Evolutionary conservation across 2,329 filamentous ascomycete species (phyloP), one percentile per base, ranked within the genome.

Genomic region (Aspergillus aculeatus): DNA sequence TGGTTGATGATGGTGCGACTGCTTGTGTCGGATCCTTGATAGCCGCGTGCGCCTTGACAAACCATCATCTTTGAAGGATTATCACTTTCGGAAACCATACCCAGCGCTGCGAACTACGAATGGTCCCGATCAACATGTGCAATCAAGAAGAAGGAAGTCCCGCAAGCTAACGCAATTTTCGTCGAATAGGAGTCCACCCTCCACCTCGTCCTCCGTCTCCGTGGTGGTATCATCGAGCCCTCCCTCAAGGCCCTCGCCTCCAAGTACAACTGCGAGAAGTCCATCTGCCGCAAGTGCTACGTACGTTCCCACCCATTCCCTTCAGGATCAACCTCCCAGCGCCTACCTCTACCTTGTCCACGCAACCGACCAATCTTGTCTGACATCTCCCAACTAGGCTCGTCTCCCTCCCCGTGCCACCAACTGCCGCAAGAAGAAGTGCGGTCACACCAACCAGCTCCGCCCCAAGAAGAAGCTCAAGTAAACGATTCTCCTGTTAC

Each of bases 401-500:
- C 93, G 94, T 81, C 92, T 98, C 68, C 94, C 94, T 71, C 94
- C 94, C 73, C 92, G 95, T 88, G 95, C 95, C 76, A 97, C 94
- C 87, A 99, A 99, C 91, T 99, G 95, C 91, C 88, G 93, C 78
- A 98, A 98, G 92, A 93, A 93, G 86, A 98, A 98, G 89, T 98
- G 94, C 84, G 95, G 94, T 68, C 95, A 98, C 90, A 96, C 90
- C 85, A 98, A 98, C 91, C 95, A 99, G 89, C 91, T 99, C 81
- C 92, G 95, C 84, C 95, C 95, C 82, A 99, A 99, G 94, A 99
- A 99, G 93, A 99, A 99, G 94, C 88, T 96, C 81, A 96, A 97
- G 85, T 94, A 89, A 64, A 71, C 72, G 71, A 75, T 66, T 73
- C 68, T 69, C 61, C 69, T 68, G 68, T 69, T 73, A 66, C 65